Evolutionary conservation across 129 eudicot genomes (phyloP), one percentile per base, ranked within the genome.

Genomic region (Gnaphalium uliginosum): DNA sequence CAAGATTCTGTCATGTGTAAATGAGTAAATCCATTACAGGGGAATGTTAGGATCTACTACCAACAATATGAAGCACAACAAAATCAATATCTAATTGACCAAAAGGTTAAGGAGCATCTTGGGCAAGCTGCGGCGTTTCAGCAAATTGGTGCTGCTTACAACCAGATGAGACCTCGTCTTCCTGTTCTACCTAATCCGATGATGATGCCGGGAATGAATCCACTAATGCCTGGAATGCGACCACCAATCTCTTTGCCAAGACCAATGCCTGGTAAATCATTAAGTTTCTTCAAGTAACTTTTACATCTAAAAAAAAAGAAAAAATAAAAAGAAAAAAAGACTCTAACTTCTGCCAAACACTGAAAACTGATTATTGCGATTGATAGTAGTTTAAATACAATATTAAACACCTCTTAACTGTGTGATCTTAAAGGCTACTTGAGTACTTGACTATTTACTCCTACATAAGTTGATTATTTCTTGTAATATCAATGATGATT

Each of bases 101-200:
- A 26, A 61, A 61, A 61, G 37, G 66, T 61, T 14, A 61, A 26
- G 8, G 66, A 61, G 37, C 66, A 26, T 61, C 66, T 61, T 61
- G 37, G 66, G 5, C 66, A 25, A 61, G 32, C 32, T 61, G 66
- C 85, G 0, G 85, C 87, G 5, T 87, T 29, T 64, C 84, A 83
- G 69, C 95, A 87, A 56, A 75, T 87, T 5, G 91, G 90, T 46
- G 85, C 81, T 69, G 81, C 87, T 17, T 89, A 74, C 77, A 74
- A 71, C 25, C 87, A 80, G 53, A 41, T 82, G 61, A 87, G 88
- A 72, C 91, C 89, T 27, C 83, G 87, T 22, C 62, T 84, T 26
- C 89, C 92, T 62, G 66, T 79, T 73, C 73, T 87, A 54, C 84
- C 83, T 15, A 51, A 79, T 18, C 84, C 86, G 4, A 30, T 67